Evolutionary conservation across 2,329 filamentous ascomycete genomes (phyloP), one percentile per base, ranked within the genome.

Genomic region (Meredithiella fracta): DNA sequence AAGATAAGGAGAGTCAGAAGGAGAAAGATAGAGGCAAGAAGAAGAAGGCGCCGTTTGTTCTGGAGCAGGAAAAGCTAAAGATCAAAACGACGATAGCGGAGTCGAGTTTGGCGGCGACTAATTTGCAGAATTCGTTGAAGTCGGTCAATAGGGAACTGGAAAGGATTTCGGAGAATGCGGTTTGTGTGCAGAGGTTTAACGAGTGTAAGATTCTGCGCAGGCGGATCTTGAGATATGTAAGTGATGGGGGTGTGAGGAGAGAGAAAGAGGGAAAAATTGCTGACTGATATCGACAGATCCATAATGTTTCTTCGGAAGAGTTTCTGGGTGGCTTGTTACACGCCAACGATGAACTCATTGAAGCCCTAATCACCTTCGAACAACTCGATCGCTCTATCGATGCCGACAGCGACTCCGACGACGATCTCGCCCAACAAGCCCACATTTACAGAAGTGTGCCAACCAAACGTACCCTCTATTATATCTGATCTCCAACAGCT

Each of bases 321-420:
- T 96, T 86, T 75, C 82, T 98, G 7, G 92, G 91, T 44, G 83
- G 87, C 59, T 75, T 98, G 3, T 81, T 98, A 17, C 87, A 92
- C 64, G 90, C 91, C 61, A 97, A 98, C 64, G 92, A 98, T 63
- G 86, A 94, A 68, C 82, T 98, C n/a, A 86, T 97, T 42, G 84
- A 84, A 60, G 88, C 90, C 1, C 75, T 98, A 57, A 95, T 94
- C 79, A 86, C 89, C 0, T 98, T 89, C 65, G 91, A 97, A 68
- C 86, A 96, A 62, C 79, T 97, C 60, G 91, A 98, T 65, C 82
- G 83, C 59, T 89, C 86, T 51, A 85, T 91, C 60, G 85, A 88
- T 61, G 80, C 81, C 4, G 82, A 85, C 64, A 83, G 80, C 61
- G 81, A 85, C 66, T 83, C 80, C 1, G 81, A 85, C 57, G 80